Base-by-base conservation (phyloP, 768 basidiomycete species). In the Boletus sp. region DNA sequence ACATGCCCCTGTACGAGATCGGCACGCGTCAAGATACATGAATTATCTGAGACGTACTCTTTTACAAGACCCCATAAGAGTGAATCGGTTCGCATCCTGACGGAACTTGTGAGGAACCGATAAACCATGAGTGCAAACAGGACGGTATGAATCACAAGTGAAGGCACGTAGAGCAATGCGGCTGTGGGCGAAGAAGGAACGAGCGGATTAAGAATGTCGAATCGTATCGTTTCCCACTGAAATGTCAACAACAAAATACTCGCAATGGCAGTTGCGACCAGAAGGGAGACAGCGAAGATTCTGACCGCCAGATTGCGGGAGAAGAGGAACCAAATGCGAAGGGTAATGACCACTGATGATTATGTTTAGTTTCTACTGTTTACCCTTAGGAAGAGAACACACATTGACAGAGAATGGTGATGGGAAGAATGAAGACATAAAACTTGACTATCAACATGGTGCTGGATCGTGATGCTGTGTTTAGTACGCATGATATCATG, bases 61-160 rank as follows among this genome's bases (percentile, higher is more conserved):
- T 66, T 66, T 4, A 66, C 6, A 28, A 66, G 54, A 6, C 59
- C 54, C 57, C 54, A 54, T 6, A 67, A 15, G 24, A 66, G 47
- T 2, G 52, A 47, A 12, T 63, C 28, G 3, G 41, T 55, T 20
- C 50, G 49, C 50, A 44, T 54, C 10, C 40, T 41, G 15, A 28
- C 52, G n/a, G 65, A 40, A 36, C 59, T 66, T 42, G 39, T 37
- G 18, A 53, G 15, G 53, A 66, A 59, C 28, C 51, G 54, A 37
- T 60, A 60, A 37, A 56, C 36, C 20, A 52, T 58, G n/a, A 66
- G 47, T 7, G n/a, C 18, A 41, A 66, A 63, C 30, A 65, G 40
- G 24, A 57, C 5, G 46, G 42, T 57, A 30, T 66, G 57, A 18
- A 55, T n/a, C n/a, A 66, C 28, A 17, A 66, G 42, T 5, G 61